Evolutionary conservation across 208 protist species (phyloP), one percentile per base, ranked within the genome.

Genomic region (Trypanosoma congolense): DNA sequence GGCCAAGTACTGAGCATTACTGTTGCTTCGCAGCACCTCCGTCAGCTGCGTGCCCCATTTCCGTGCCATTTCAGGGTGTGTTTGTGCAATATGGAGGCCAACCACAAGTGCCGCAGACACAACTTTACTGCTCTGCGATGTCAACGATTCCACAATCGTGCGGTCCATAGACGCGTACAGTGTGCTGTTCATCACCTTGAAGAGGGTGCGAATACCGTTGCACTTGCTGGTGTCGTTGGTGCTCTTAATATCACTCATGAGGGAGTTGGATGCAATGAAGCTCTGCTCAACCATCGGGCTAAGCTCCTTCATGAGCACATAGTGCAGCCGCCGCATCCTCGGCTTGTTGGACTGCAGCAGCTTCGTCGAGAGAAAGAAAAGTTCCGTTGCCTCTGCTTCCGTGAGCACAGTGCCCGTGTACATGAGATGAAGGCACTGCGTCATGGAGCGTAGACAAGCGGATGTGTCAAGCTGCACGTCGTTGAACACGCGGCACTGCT

Each of bases 361-460:
- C 75, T 99, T 99, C 9, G 98, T 99, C 0, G 96, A 92, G 61
- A 89, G 91, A 70, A 99, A 99, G 80, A 99, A 99, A 44, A 99
- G 55, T 50, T 97, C 88, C 4, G 97, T 98, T 4, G 97, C 96
- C 78, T 99, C 98, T 5, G 48, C 80, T 40, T 77, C 77, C 4
- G 88, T 95, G 35, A 99, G 80, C 0, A 60, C 73, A 36, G 97
- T 90, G 53, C 97, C 96, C 42, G 96, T 93, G 33, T 64, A 79
- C 21, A 99, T 66, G 16, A 99, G 75, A 58, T 98, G 98, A 14
- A 99, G 80, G 14, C 98, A 82, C 75, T 99, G 92, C 19, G 84
- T 96, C 19, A 99, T 86, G 38, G 97, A 73, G 4, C 70, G 58
- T 19, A 84, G 71, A 67, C 96, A 98, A 33, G 80, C 72, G 22